Percentiles rank a stretch among this genome's conserved stretches.
Evolutionary conservation across 2,329 filamentous ascomycete genomes (phyloP).

Genomic region (Allantophomopsis lycopodina): DNA sequence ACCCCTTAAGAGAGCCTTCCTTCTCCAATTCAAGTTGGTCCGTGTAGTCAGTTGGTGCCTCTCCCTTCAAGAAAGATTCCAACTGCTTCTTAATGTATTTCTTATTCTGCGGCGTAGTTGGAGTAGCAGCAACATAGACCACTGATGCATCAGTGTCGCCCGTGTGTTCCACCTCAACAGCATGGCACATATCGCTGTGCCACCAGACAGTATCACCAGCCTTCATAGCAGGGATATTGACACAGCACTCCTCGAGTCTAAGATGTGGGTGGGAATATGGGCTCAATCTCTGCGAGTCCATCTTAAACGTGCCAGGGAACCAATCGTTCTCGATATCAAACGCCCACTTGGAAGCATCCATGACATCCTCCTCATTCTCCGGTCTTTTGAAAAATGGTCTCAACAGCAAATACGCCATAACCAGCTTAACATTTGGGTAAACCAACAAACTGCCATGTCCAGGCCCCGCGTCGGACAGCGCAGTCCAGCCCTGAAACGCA

Average conservation of each 20-base stretch:
- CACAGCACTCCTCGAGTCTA: constrained; percentile 21
- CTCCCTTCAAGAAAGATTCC: constrained; percentile 13
- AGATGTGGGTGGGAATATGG: constrained; percentile 23
- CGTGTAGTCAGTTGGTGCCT: constrained; percentile 9
- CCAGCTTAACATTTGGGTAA: constrained; percentile 22
- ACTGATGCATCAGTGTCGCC: constrained; percentile 20
- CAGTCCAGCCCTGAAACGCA: constrained; percentile 28
- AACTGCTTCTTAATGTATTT: constrained; percentile 16
- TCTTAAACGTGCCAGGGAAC: constrained; percentile 24
- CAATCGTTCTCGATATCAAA: constrained; percentile 17
- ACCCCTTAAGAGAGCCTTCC: constrained; percentile 4
- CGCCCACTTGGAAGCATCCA: constrained; percentile 23
- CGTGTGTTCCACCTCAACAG: constrained; percentile 23
- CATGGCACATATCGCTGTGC: constrained; percentile 25
- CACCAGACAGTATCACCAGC: constrained; percentile 27
- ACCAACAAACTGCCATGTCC: constrained; percentile 24
- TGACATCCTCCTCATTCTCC: constrained; percentile 13
- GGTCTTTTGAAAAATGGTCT: constrained; percentile 26
- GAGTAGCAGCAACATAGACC: constrained; percentile 22
- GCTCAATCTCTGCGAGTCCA: constrained; percentile 21
- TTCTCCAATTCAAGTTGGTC: neutral
- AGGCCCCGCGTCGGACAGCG: constrained; percentile 20
- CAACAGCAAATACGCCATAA: constrained; percentile 25
- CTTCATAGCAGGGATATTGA: constrained; percentile 22
- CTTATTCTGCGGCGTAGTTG: constrained; percentile 18